Percentiles rank a stretch among this genome's conserved stretches.
Evolutionary conservation across 208 protist genomes (phyloP).

Genomic region (Herpetomonas tarakana): DNA sequence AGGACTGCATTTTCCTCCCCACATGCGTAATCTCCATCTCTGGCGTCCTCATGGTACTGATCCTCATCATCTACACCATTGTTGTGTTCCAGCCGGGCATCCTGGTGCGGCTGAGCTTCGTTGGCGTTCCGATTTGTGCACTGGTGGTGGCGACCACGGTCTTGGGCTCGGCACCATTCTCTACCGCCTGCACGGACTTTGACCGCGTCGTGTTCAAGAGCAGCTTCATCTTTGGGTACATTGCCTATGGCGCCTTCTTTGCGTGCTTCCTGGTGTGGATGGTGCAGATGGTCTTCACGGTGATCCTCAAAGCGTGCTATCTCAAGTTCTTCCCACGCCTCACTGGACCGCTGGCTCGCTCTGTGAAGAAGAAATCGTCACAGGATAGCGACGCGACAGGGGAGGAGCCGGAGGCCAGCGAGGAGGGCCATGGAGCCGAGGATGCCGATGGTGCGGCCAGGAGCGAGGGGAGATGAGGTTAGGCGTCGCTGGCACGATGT

Average conservation of each 20-base stretch:
- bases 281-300: slow-evolving; percentile 26
- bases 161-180: background rate
- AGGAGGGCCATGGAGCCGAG: too few relatives aligned
- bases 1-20: slow-evolving; percentile 18
- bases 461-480: too few relatives aligned
- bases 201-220: background rate
- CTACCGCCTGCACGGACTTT: slow-evolving; percentile 3
- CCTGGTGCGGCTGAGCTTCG: slow-evolving; percentile 34
- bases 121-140: slow-evolving; percentile 17
- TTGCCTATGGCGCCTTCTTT: slow-evolving; percentile 30
- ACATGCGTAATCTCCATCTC: slow-evolving; percentile 26
- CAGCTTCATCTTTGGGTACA: slow-evolving; percentile 44
- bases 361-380: slow-evolving; percentile 3
- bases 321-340: slow-evolving; percentile 27
- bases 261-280: slow-evolving; percentile 34
- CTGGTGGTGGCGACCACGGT: slow-evolving; percentile 35
- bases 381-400: too few relatives aligned
- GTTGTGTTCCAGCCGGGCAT: slow-evolving; percentile 15
- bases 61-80: slow-evolving; percentile 22
- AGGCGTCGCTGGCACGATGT: too few relatives aligned
- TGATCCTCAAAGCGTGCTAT: slow-evolving; percentile 4
- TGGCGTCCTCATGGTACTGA: slow-evolving; percentile 15
- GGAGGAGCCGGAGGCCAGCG: too few relatives aligned
- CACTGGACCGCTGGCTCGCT: slow-evolving; percentile 12
- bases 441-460: too few relatives aligned